Evolutionary conservation across 805 yeast species (phyloP).

Genomic region (Yarrowia porcina): DNA sequence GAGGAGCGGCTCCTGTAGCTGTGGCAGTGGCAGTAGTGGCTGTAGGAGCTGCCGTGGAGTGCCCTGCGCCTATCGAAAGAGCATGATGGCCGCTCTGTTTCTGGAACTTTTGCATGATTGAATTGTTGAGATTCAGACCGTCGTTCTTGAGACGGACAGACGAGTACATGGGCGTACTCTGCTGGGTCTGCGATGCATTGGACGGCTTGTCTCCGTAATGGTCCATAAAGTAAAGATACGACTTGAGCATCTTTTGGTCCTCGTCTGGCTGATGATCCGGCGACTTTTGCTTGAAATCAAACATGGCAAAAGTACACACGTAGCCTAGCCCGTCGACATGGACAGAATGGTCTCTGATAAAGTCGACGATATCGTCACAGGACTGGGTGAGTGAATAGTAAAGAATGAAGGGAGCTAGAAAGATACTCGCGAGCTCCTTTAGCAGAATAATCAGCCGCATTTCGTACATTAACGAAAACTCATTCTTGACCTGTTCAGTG

Average conservation of each 20-base stretch:
- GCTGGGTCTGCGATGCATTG: neutral
- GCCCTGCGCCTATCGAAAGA: neutral
- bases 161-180: constrained; percentile 9
- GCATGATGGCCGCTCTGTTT: constrained; percentile 16
- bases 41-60: neutral
- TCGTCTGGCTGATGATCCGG: constrained; percentile 29
- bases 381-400: constrained; percentile 77
- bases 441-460: constrained; percentile 66
- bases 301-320: constrained; percentile 92
- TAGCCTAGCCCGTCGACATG: constrained; percentile 94
- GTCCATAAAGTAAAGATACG: constrained; percentile 82
- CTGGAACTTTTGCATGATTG: constrained; percentile 20
- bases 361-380: constrained; percentile 77
- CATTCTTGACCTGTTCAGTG: constrained; percentile 76
- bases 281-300: constrained; percentile 55
- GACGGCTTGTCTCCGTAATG: constrained; percentile 54
- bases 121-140: constrained; percentile 20
- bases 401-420: constrained; percentile 83
- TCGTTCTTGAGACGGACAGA: constrained; percentile 13
- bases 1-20: constrained; percentile 7
- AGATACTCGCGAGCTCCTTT: constrained; percentile 75
- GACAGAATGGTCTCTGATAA: constrained; percentile 82
- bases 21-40: neutral
- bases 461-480: constrained; percentile 76
- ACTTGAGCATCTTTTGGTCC: constrained; percentile 88